A percentile compares a stretch with the other conserved stretches of the same genome.
Evolutionary conservation across 805 yeast species (phyloP).

Genomic region (Ogataea corticis): DNA sequence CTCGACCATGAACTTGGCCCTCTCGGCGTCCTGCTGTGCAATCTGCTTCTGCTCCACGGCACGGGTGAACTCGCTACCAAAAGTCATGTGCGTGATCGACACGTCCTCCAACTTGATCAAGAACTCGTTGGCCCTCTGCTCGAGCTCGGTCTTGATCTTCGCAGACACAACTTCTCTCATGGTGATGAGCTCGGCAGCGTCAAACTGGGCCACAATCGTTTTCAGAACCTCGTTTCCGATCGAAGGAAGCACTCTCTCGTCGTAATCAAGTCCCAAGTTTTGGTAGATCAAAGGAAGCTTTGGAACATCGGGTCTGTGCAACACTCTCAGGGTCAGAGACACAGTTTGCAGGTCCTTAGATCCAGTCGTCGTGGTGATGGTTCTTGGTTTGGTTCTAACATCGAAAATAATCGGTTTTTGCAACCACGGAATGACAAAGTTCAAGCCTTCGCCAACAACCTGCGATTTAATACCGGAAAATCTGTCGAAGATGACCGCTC

Average conservation of each 20-base stretch:
- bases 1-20: constrained; percentile 91
- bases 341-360: constrained; percentile 97
- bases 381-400: constrained; percentile 93
- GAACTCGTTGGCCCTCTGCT: constrained; percentile 82
- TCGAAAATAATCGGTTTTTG: constrained; percentile 89
- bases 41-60: constrained; percentile 99
- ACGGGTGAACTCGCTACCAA: constrained; percentile 94
- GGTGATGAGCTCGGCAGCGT: constrained; percentile 96
- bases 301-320: constrained; percentile 89
- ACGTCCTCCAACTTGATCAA: constrained; percentile 93
- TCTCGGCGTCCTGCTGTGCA: constrained; percentile 99
- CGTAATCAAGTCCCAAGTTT: constrained; percentile 89
- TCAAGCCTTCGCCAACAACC: constrained; percentile 97
- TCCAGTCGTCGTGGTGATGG: constrained; percentile 92
- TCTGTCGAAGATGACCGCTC: constrained; percentile 96
- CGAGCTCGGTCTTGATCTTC: constrained; percentile 82
- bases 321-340: constrained; percentile 84
- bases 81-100: constrained; percentile 95
- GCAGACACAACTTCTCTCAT: constrained; percentile 95
- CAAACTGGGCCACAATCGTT: constrained; percentile 96
- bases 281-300: constrained; percentile 86
- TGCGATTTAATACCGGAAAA: constrained; percentile 80
- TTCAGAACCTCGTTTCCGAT: constrained; percentile 96
- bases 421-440: constrained; percentile 93
- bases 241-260: constrained; percentile 94